A percentile compares a stretch with the other conserved stretches of the same genome.
Conservation (phyloP, 2,329 filamentous ascomycete genomes). For the Diaporthe humulicola region DNA sequence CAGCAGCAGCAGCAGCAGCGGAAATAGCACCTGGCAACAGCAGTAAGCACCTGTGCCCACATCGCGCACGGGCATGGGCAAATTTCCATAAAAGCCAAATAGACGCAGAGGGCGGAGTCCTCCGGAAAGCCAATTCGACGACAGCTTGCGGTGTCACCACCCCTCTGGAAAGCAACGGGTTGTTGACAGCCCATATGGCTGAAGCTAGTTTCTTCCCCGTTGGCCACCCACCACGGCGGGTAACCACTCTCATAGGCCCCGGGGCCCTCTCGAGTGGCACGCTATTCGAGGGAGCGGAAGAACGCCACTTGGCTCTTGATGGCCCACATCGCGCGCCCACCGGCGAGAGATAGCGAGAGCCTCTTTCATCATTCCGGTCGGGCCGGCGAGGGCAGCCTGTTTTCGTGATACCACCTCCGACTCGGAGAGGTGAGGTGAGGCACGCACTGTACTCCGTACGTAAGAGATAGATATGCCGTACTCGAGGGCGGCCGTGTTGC, state of each 20-base stretch:
- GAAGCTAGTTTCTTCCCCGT: not conserved
- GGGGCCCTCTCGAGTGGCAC: not conserved
- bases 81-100: not conserved
- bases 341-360: not conserved
- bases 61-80: not conserved
- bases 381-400: not conserved
- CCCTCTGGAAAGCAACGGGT: not conserved
- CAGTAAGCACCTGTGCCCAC: not conserved
- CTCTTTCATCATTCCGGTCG: not conserved
- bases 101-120: not conserved
- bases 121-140: not conserved
- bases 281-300: not conserved
- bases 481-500: not conserved
- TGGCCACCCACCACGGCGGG: not conserved
- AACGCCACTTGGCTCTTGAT: not conserved
- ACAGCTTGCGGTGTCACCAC: not conserved
- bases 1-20: not conserved
- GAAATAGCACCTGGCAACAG: not conserved
- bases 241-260: not conserved
- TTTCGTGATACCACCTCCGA: not conserved
- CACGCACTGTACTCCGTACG: slow-evolving; percentile 11
- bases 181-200: not conserved
- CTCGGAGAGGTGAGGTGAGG: slow-evolving; percentile 5
- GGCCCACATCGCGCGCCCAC: not conserved
- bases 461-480: not conserved